These are phyloP conservation scores for Elsinoe fawcettii DNA, from an alignment of 2,329 filamentous ascomycete genomes.

Conservation along the genomic window DNA sequence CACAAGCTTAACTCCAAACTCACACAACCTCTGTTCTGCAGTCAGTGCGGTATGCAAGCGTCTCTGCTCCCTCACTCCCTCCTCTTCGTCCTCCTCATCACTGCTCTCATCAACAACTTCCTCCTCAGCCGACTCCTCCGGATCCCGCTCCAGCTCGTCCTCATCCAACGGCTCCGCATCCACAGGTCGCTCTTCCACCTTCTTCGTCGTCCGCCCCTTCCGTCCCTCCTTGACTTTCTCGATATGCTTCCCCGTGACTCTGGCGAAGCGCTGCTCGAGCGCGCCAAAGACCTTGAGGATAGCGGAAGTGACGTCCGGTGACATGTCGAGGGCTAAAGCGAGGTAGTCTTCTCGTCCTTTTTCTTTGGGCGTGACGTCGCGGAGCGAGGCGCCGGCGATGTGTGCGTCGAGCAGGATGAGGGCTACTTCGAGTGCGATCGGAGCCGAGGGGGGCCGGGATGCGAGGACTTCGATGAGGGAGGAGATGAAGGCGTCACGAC, in stretches of 20 bases:
- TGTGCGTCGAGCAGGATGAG: slow-evolving; percentile 75
- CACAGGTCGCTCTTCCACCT: slow-evolving; percentile 39
- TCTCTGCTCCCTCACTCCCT: slow-evolving; percentile 44
- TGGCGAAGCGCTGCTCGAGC: slow-evolving; percentile 70
- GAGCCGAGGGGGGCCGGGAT: slow-evolving; percentile 47
- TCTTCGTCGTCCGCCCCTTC: slow-evolving; percentile 26
- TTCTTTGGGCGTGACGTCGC: slow-evolving; percentile 28
- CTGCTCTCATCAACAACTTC: slow-evolving; percentile 40
- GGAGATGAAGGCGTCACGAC: slow-evolving; percentile 45
- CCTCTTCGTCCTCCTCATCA: slow-evolving; percentile 27
- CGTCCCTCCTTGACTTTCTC: slow-evolving; percentile 38
- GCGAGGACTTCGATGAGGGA: slow-evolving; percentile 24
- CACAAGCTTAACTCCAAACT: slow-evolving; percentile 76
- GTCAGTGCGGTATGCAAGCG: slow-evolving; percentile 61
- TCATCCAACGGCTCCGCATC: slow-evolving; percentile 63
- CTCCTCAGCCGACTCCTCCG: slow-evolving; percentile 53
- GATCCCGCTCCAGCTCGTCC: slow-evolving; percentile 43
- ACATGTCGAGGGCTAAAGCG: slow-evolving; percentile 61
- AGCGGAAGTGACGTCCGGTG: slow-evolving; percentile 53
- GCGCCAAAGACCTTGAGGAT: slow-evolving; percentile 70
- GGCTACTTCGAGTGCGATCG: slow-evolving; percentile 67
- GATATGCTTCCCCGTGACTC: slow-evolving; percentile 38
- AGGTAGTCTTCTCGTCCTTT: slow-evolving; percentile 44
- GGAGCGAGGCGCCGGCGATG: slow-evolving; percentile 66
- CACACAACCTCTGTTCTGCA: slow-evolving; percentile 78